phyloP scores from a whole-genome alignment of 106 monocot genomes.

The Amphibolis antarctica region DNA sequence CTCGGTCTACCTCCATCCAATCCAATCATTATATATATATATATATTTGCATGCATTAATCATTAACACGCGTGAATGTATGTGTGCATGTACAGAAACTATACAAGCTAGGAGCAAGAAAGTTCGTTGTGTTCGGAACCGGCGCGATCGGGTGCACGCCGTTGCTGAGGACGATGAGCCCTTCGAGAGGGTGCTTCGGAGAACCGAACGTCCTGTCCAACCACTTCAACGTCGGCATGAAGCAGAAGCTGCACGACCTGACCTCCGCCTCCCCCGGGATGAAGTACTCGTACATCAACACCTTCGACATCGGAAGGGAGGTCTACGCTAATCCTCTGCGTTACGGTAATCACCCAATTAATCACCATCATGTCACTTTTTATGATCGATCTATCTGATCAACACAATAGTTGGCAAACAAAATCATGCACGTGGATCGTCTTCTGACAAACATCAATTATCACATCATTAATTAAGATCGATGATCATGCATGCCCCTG shows the following conservation, averaged over 20 bases:
- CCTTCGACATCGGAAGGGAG: not conserved
- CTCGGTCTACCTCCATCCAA: not conserved
- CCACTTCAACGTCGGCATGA: conserved; percentile 1
- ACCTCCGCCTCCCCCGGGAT: not conserved
- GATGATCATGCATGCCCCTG: not conserved
- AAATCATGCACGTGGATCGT: no score
- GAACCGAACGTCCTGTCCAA: not conserved
- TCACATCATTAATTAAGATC: not conserved
- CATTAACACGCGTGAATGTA: not conserved
- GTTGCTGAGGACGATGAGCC: not conserved
- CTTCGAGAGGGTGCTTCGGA: not conserved
- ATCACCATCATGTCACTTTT: not conserved
- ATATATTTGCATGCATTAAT: not conserved
- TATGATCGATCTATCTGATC: not conserved
- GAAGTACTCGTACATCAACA: not conserved
- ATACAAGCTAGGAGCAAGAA: not conserved
- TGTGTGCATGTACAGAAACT: not conserved
- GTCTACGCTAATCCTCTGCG: not conserved
- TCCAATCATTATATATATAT: not conserved
- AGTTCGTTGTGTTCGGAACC: not conserved
- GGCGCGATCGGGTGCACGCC: not conserved
- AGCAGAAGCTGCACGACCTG: not conserved
- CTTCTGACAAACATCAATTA: not conserved
- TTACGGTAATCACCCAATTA: no score
- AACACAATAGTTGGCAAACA: not conserved